These are phyloP conservation scores for Noccaea caerulescens DNA, from an alignment of 345 rosid species.

Conservation along the genomic window DNA sequence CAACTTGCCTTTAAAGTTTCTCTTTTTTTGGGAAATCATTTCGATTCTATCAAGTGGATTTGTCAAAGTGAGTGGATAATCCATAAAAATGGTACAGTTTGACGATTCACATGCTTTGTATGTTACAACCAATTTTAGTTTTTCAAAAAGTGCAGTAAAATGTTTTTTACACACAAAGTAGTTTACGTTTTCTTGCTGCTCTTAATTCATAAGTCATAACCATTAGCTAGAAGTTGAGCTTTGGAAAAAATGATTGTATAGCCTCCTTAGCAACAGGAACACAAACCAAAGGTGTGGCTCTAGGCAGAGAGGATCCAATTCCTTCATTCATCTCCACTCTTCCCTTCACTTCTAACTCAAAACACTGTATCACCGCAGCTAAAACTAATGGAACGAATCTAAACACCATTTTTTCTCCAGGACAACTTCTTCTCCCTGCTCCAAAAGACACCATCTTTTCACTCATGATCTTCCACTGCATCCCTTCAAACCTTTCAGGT, in stretches of 20 bases:
- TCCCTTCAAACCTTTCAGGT: slow-evolving; percentile 63
- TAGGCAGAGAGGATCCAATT: slow-evolving; percentile 55
- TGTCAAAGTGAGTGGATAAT: background rate
- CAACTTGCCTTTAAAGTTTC: slow-evolving; percentile 12
- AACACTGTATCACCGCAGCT: slow-evolving; percentile 42
- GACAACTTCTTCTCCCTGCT: slow-evolving; percentile 66
- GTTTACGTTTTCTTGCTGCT: background rate
- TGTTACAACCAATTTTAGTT: slow-evolving; percentile 12
- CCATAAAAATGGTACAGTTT: background rate
- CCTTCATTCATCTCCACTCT: slow-evolving; percentile 66
- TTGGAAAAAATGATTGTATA: slow-evolving; percentile 5
- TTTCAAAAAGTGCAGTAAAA: background rate
- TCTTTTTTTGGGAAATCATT: background rate
- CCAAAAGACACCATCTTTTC: slow-evolving; percentile 61
- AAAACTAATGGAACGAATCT: slow-evolving; percentile 33
- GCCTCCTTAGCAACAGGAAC: slow-evolving; percentile 48
- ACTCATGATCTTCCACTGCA: slow-evolving; percentile 44
- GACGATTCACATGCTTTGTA: slow-evolving; percentile 16
- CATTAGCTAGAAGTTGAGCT: slow-evolving; percentile 8
- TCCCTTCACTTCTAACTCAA: slow-evolving; percentile 44
- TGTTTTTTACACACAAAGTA: background rate
- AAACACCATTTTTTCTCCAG: slow-evolving; percentile 47
- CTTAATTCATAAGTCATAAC: slow-evolving; percentile 3
- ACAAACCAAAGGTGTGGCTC: slow-evolving; percentile 61
- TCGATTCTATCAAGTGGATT: slow-evolving; percentile 1